These are phyloP conservation scores for Mycena kentingensis DNA, from an alignment of 768 basidiomycete species.

Conservation along the genomic window DNA sequence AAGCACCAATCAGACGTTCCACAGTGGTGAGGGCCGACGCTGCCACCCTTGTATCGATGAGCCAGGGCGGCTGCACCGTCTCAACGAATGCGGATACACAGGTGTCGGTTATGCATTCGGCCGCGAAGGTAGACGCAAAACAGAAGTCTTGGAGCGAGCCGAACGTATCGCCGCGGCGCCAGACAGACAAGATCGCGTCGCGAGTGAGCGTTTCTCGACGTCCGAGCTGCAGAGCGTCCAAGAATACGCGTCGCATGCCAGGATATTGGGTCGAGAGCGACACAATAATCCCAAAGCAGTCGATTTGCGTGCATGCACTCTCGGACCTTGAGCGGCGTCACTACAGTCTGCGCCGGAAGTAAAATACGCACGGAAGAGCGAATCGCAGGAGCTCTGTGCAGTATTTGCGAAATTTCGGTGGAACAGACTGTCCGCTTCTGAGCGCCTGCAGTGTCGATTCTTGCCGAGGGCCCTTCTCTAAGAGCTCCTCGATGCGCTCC, in stretches of 20 bases:
- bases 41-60: neutral
- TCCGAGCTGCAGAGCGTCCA: neutral
- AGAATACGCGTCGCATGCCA: neutral
- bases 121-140: conserved; percentile 2
- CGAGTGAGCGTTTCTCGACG: neutral
- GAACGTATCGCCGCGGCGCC: neutral
- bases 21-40: conserved; percentile 2
- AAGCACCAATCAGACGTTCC: conserved; percentile 2
- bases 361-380: neutral
- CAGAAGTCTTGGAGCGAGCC: neutral
- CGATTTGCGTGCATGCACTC: neutral
- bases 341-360: neutral
- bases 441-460: neutral
- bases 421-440: neutral
- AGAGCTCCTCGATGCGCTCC: neutral
- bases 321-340: neutral
- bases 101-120: conserved; percentile 5
- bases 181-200: neutral
- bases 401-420: neutral
- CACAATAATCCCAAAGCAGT: neutral
- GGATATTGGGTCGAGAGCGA: neutral
- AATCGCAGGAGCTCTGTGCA: neutral
- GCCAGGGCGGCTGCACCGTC: neutral
- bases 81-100: conserved; percentile 1
- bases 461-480: neutral